Conservation (phyloP, 371 early-diverging fungal species). For the Mucor indicus region DNA sequence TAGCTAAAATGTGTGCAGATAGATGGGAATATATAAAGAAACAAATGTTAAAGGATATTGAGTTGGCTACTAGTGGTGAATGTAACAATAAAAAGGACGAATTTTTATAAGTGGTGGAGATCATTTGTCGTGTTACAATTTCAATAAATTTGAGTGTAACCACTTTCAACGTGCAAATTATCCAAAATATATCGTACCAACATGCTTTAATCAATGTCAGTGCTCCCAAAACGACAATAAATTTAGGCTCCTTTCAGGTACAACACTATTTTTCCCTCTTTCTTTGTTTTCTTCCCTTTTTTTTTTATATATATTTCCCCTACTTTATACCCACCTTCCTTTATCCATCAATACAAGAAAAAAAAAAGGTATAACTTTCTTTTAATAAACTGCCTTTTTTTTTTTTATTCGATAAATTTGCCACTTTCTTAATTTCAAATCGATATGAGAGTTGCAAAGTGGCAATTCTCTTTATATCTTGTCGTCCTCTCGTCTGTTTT, state of each 20-base stretch:
- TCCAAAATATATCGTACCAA: slow-evolving; percentile 10
- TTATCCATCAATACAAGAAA: too few relatives aligned
- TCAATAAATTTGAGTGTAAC: slow-evolving; percentile 19
- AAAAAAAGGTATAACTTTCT: too few relatives aligned
- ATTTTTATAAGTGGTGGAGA: neutral
- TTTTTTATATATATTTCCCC: neutral
- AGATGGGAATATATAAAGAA: slow-evolving; percentile 18
- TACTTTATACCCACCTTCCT: too few relatives aligned
- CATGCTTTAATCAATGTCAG: slow-evolving; percentile 27
- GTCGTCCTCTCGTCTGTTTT: slow-evolving; percentile 1
- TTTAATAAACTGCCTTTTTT: neutral
- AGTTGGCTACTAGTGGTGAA: neutral
- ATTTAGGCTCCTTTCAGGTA: neutral
- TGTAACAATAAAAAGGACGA: neutral
- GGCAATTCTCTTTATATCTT: slow-evolving; percentile 9
- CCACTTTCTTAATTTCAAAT: slow-evolving; percentile 3
- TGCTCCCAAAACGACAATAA: slow-evolving; percentile 12
- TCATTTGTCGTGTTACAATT: slow-evolving; percentile 1
- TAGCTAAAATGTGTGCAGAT: slow-evolving; percentile 17
- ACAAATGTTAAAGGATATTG: slow-evolving; percentile 16
- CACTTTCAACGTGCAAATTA: slow-evolving; percentile 13
- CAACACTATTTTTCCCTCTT: slow-evolving; percentile 4
- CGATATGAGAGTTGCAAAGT: slow-evolving; percentile 5
- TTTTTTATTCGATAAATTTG: neutral
- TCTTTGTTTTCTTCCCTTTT: neutral